Percentiles rank a stretch among this genome's conserved stretches.
These are phyloP conservation scores for Pseudocercospora fijiensis DNA, from an alignment of 2,329 filamentous ascomycete genomes.

Conservation along the genomic window DNA sequence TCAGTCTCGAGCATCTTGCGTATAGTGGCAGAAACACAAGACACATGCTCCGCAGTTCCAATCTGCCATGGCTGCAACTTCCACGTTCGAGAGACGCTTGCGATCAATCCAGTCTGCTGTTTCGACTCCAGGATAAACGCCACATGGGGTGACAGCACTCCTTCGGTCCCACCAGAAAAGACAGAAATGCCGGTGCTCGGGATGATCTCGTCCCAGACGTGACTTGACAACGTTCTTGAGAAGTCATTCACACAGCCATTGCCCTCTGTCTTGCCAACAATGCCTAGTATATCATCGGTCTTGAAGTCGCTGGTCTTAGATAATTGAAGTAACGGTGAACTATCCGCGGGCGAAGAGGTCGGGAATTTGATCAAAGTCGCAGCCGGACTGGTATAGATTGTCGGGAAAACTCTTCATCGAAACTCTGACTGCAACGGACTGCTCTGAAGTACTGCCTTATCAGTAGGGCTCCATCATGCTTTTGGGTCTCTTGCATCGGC, in stretches of 20 bases:
- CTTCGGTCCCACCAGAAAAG: conserved; percentile 18
- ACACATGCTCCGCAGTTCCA: conserved; percentile 8
- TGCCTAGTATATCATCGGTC: conserved; percentile 6
- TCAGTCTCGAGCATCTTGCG: conserved; percentile 7
- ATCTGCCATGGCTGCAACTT: conserved; percentile 14
- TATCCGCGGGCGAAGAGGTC: conserved; percentile 13
- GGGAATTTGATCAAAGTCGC: conserved; percentile 13
- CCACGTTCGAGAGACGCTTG: conserved; percentile 7
- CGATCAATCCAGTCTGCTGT: conserved; percentile 10
- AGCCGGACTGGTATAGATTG: conserved; percentile 6
- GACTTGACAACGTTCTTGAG: conserved; percentile 5
- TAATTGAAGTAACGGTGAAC: not conserved
- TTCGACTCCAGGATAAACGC: conserved; percentile 3
- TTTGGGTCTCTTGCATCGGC: conserved; percentile 5
- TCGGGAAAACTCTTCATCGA: conserved; percentile 5
- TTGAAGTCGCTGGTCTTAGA: not conserved
- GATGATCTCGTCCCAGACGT: conserved; percentile 12
- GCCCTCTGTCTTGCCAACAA: conserved; percentile 18
- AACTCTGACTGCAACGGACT: not conserved
- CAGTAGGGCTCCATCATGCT: conserved; percentile 2
- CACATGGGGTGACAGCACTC: conserved; percentile 14
- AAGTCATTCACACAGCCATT: conserved; percentile 20
- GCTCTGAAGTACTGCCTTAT: not conserved
- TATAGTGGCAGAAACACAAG: conserved; percentile 2
- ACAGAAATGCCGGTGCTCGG: conserved; percentile 9